Base-by-base conservation (phyloP, 768 basidiomycete genomes). In the Pleurotus tuber-regium region DNA sequence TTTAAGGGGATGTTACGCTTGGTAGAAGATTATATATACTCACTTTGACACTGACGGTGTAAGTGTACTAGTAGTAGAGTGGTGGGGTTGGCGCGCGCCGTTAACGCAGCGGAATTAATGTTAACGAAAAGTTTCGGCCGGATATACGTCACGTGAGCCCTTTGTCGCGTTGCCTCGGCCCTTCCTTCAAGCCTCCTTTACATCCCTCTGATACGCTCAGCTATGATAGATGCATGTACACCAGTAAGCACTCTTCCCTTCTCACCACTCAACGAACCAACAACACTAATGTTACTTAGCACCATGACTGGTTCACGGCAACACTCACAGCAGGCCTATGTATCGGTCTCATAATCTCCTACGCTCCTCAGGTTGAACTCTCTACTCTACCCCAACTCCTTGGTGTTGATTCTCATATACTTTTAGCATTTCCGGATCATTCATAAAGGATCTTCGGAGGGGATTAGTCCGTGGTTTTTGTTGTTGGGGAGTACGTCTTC, bases 391-490 rank as follows among this genome's bases (percentile, higher is more conserved):
- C n/a, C n/a, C n/a, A n/a, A n/a, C n/a, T n/a, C n/a, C n/a, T n/a
- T n/a, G n/a, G n/a, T n/a, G n/a, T n/a, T n/a, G n/a, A 21, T 39
- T 41, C 35, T 38, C 21, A 41, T 35, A n/a, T 25, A 25, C 33
- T 19, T 19, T 9, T 33, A 92, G 87, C 91, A 92, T 59, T 69
- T 83, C 48, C 79, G 92, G 5, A 97, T 97, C 58, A 87, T 97
- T 60, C 64, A 73, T 43, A 76, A 83, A 19, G 77, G 82, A 31
- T 87, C 92, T 0, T 92, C 89, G 0, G 86, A 95, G 58, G 97
- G 97, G 0, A 84, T 98, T 56, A 94, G 89, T 55, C 92, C 95
- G 14, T 86, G 89, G 80, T 98, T 90, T 62, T 71, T 98, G 28
- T 73, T 98, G 4, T 80, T 98, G 0, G 97, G 97, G 5, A 86